Conservation (phyloP, 148 eudicot species). For the Spergularia bocconei region DNA sequence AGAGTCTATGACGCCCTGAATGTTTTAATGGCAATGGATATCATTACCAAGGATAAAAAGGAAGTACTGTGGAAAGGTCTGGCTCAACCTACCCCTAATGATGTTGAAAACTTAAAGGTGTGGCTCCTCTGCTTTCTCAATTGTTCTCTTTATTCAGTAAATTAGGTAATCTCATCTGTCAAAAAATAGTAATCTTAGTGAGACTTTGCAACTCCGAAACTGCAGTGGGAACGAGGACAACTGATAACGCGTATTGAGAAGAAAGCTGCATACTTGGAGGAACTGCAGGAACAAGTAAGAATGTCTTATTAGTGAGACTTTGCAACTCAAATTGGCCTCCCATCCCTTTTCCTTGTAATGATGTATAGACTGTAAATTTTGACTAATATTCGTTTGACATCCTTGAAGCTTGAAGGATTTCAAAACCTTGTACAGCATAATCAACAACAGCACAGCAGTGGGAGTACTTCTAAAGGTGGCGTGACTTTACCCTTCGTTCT, state of each 20-base stretch:
- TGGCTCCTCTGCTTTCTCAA: constrained; percentile 2
- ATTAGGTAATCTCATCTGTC: neutral
- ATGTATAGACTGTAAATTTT: neutral
- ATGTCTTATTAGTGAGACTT: neutral
- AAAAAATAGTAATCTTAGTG: too few relatives aligned
- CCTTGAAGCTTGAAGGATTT: constrained; percentile 55
- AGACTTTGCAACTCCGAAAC: too few relatives aligned
- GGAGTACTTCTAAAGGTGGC: constrained; percentile 74
- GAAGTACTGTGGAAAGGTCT: constrained; percentile 95
- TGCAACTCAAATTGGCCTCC: neutral
- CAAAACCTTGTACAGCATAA: constrained; percentile 75
- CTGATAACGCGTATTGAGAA: constrained; percentile 63
- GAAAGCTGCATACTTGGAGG: constrained; percentile 76
- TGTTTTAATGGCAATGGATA: constrained; percentile 94
- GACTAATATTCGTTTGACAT: constrained; percentile 6
- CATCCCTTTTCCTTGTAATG: constrained; percentile 1
- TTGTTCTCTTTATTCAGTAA: constrained; percentile 2
- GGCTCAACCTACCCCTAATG: constrained; percentile 65
- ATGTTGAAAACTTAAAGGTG: constrained; percentile 84
- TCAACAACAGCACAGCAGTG: constrained; percentile 65
- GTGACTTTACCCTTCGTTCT: constrained; percentile 89
- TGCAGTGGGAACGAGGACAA: constrained; percentile 61
- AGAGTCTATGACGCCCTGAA: constrained; percentile 94
- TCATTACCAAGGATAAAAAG: constrained; percentile 84
- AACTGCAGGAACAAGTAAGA: constrained; percentile 83